phyloP scores from a whole-genome alignment of 495 filamentous ascomycete genomes.

The Neurospora sp. region DNA sequence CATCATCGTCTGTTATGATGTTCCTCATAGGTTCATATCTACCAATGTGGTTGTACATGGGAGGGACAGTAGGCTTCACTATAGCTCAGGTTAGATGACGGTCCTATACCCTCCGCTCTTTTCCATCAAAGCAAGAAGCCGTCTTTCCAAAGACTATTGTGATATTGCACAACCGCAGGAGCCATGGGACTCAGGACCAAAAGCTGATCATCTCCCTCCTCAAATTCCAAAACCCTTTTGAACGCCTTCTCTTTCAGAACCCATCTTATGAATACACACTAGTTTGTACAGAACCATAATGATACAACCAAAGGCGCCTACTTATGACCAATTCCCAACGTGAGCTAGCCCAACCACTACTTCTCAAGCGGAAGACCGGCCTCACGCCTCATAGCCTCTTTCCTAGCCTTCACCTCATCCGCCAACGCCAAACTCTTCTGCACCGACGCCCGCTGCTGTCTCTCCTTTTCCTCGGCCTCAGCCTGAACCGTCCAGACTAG shows the following conservation, averaged over 20 bases:
- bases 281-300: neutral
- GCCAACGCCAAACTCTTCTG: conserved; percentile 35
- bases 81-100: neutral
- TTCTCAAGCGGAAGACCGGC: conserved; percentile 21
- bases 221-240: neutral
- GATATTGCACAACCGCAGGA: neutral
- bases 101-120: neutral
- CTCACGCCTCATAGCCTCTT: conserved; percentile 48
- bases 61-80: neutral
- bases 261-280: neutral
- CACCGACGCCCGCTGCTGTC: conserved; percentile 31
- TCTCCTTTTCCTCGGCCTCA: conserved; percentile 45
- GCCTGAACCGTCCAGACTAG: conserved; percentile 64
- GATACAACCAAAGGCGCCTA: neutral
- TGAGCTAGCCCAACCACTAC: neutral
- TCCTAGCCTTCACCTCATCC: conserved; percentile 53
- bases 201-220: neutral
- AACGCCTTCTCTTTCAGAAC: neutral
- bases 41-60: neutral
- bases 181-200: neutral
- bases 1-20: neutral
- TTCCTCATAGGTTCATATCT: neutral
- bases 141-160: neutral
- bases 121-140: neutral
- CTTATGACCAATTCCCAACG: neutral